A percentile compares a stretch with the other conserved stretches of the same genome.
Conservation (phyloP, 169 alveolate genomes). For the Plasmodium blacklocki region DNA sequence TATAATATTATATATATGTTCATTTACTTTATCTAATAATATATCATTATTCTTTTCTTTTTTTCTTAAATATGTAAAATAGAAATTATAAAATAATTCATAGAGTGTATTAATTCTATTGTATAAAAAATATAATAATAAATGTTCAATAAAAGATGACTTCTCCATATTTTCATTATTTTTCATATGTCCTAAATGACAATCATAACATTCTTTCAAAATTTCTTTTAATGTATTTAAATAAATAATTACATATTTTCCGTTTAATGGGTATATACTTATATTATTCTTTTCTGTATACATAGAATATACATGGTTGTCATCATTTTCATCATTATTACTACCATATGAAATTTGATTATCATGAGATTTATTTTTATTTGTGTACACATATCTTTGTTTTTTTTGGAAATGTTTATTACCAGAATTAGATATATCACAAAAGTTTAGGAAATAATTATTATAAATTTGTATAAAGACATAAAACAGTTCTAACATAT, state of each 20-base stretch:
- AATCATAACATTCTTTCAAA: conserved; percentile 45
- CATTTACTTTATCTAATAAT: conserved; percentile 25
- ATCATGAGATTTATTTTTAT: background rate
- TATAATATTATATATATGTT: conserved; percentile 20
- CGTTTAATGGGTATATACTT: background rate
- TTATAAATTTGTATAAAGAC: conserved; percentile 35
- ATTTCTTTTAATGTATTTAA: conserved; percentile 35
- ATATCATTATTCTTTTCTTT: conserved; percentile 13
- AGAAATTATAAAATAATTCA: conserved; percentile 44
- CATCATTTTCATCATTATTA: background rate
- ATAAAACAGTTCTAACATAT: conserved; percentile 41
- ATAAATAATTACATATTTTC: conserved; percentile 5
- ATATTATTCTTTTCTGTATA: background rate
- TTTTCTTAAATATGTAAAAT: conserved; percentile 10
- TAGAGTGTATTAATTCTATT: conserved; percentile 59
- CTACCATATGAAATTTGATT: background rate
- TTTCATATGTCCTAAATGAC: conserved; percentile 43
- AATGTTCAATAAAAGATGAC: conserved; percentile 20
- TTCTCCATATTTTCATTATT: conserved; percentile 20
- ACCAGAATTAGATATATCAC: background rate
- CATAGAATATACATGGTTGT: background rate
- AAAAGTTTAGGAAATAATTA: conserved; percentile 22
- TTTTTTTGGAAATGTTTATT: background rate
- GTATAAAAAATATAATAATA: conserved; percentile 47
- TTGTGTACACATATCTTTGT: no score